Evolutionary conservation across 768 basidiomycete genomes (phyloP).

Genomic region (Rhodotorula graminis): DNA sequence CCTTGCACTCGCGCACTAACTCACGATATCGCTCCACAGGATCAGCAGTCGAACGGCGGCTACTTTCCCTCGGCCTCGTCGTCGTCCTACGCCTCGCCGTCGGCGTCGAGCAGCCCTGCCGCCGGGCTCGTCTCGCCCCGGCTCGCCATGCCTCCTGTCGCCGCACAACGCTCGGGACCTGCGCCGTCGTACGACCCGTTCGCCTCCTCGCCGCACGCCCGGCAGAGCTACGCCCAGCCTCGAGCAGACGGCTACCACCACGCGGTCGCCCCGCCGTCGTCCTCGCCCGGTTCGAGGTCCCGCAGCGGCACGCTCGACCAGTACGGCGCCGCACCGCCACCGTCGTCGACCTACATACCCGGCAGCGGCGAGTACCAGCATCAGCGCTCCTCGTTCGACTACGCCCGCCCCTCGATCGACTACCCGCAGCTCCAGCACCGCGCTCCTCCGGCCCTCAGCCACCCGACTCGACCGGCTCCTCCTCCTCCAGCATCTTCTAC

Average conservation of each 20-base stretch:
- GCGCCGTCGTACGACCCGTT: slow-evolving; percentile 27
- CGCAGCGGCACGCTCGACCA: slow-evolving; percentile 17
- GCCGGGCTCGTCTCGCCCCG: slow-evolving; percentile 27
- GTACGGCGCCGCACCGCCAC: background rate
- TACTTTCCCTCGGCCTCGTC: background rate
- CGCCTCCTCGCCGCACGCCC: background rate
- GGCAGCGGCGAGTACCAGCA: slow-evolving; percentile 1
- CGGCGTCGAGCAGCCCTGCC: background rate
- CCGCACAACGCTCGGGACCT: slow-evolving; percentile 18
- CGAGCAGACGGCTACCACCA: slow-evolving; percentile 1
- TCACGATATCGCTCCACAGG: background rate
- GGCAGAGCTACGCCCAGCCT: slow-evolving; percentile 8
- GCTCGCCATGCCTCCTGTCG: slow-evolving; percentile 32
- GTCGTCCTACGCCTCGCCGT: background rate
- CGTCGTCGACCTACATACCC: background rate
- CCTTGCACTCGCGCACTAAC: background rate
- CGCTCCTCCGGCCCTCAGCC: background rate
- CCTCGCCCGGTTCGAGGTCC: background rate
- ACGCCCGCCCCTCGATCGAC: slow-evolving; percentile 26
- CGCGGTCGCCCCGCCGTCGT: background rate
- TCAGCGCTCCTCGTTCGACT: slow-evolving; percentile 8
- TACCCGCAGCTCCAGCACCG: slow-evolving; percentile 28
- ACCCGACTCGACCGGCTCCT: background rate
- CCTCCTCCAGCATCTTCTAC: background rate
- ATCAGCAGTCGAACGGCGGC: background rate